These are phyloP conservation scores for Fusarium nelsonii DNA, from an alignment of 2,329 filamentous ascomycete genomes.

Conservation along the genomic window DNA sequence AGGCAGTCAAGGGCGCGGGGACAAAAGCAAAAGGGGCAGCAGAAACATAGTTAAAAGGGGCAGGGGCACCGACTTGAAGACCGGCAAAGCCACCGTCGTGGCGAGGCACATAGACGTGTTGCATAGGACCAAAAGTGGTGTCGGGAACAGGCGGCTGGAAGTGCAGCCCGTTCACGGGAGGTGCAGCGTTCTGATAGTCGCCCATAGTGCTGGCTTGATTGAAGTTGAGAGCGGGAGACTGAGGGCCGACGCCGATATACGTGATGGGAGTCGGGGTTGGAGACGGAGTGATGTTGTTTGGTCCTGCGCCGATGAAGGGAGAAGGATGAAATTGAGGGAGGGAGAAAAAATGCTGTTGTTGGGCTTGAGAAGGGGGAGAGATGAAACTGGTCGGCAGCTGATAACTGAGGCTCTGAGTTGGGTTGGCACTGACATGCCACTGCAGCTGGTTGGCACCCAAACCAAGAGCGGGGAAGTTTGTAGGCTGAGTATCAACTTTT, in stretches of 20 bases:
- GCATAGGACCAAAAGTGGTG: slow-evolving; percentile 66
- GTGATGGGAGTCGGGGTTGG: slow-evolving; percentile 37
- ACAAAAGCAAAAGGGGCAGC: slow-evolving; percentile 39
- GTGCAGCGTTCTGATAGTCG: slow-evolving; percentile 59
- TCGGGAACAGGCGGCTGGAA: slow-evolving; percentile 71
- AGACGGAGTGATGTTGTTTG: slow-evolving; percentile 10
- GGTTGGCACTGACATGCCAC: slow-evolving; percentile 54
- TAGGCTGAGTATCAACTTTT: slow-evolving; percentile 29
- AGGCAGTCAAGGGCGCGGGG: slow-evolving; percentile 41
- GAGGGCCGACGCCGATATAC: slow-evolving; percentile 47
- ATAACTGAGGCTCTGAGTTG: slow-evolving; percentile 50
- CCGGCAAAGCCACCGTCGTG: slow-evolving; percentile 56
- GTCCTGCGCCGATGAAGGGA: slow-evolving; percentile 26
- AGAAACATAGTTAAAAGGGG: slow-evolving; percentile 47
- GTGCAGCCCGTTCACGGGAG: slow-evolving; percentile 59
- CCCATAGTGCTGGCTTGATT: slow-evolving; percentile 45
- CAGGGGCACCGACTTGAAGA: slow-evolving; percentile 52
- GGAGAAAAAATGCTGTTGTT: slow-evolving; percentile 27
- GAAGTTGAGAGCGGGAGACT: slow-evolving; percentile 46
- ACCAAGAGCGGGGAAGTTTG: slow-evolving; percentile 50
- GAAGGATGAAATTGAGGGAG: slow-evolving; percentile 28
- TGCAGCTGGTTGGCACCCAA: slow-evolving; percentile 44
- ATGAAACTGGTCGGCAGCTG: slow-evolving; percentile 42
- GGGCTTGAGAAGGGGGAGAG: slow-evolving; percentile 30
- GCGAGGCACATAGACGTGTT: slow-evolving; percentile 68